phyloP scores from a whole-genome alignment of 768 basidiomycete genomes.

The Calocybe cyanea region DNA sequence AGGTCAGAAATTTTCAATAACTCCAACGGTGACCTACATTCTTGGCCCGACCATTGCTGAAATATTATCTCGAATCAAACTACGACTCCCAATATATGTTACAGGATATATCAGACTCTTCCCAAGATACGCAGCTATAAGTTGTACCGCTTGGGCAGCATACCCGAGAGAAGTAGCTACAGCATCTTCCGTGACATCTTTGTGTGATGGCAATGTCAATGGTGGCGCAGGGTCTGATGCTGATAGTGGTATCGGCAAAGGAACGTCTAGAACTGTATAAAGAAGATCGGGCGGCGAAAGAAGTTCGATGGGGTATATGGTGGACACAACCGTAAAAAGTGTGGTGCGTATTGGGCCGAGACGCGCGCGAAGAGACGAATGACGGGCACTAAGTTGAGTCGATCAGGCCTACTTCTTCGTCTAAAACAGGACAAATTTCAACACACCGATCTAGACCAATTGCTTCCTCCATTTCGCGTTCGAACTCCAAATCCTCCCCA shows the following conservation, averaged over 20 bases:
- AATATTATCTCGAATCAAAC: constrained; percentile 88
- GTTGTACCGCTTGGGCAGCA: constrained; percentile 80
- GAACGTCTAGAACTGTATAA: constrained; percentile 80
- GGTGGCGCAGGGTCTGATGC: constrained; percentile 83
- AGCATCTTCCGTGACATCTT: constrained; percentile 76
- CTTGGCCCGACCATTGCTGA: constrained; percentile 94
- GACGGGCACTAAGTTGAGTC: constrained; percentile 37
- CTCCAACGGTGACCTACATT: constrained; percentile 55
- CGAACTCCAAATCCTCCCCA: constrained; percentile 23
- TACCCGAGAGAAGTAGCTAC: constrained; percentile 91
- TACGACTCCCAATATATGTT: constrained; percentile 86
- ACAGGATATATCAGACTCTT: constrained; percentile 83
- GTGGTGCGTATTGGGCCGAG: constrained; percentile 55
- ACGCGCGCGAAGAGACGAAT: constrained; percentile 42
- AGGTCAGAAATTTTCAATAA: constrained; percentile 1
- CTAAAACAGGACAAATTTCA: background rate
- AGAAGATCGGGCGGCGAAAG: constrained; percentile 81
- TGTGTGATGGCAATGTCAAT: constrained; percentile 56
- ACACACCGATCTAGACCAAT: constrained; percentile 36
- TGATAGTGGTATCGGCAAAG: constrained; percentile 83
- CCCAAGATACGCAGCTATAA: constrained; percentile 76
- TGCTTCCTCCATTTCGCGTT: constrained; percentile 26
- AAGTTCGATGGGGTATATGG: constrained; percentile 88
- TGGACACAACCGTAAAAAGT: constrained; percentile 66
- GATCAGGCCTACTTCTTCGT: constrained; percentile 16